Percentiles rank a stretch among this genome's conserved stretches.
These are phyloP conservation scores for Malbranchea zuffiana DNA, from an alignment of 2,329 filamentous ascomycete species.

Conservation along the genomic window DNA sequence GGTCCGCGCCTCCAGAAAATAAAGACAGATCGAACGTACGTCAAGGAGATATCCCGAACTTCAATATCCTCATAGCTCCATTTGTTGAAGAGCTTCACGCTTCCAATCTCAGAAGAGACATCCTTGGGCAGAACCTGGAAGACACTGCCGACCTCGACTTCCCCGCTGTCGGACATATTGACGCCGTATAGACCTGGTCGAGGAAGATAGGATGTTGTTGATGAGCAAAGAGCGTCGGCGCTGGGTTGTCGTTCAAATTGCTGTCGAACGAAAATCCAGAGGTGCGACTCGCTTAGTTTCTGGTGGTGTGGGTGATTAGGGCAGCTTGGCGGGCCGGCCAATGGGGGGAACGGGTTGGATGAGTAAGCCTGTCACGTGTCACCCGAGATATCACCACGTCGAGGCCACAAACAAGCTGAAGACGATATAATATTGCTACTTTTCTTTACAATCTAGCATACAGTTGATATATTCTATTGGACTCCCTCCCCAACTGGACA, in stretches of 20 bases:
- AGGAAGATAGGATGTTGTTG: conserved; percentile 28
- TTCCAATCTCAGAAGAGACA: conserved; percentile 76
- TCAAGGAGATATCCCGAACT: conserved; percentile 98
- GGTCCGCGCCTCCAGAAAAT: too few species aligned
- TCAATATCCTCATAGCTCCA: conserved; percentile 98
- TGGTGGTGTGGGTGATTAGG: conserved; percentile 30
- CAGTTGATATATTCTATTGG: too few species aligned
- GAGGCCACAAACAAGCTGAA: background rate
- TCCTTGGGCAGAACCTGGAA: conserved; percentile 87
- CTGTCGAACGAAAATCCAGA: conserved; percentile 29
- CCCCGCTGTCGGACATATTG: conserved; percentile 88
- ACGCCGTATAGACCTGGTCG: conserved; percentile 31
- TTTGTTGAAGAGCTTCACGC: conserved; percentile 96
- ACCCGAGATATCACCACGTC: background rate
- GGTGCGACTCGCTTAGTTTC: conserved; percentile 34
- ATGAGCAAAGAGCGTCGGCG: conserved; percentile 20
- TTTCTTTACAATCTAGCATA: too few species aligned
- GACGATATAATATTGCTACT: too few species aligned
- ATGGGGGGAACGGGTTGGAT: conserved; percentile 10
- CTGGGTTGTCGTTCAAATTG: conserved; percentile 23
- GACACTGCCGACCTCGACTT: conserved; percentile 81
- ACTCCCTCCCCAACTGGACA: conserved; percentile 14
- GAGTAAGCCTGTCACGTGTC: conserved; percentile 6
- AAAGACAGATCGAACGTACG: conserved; percentile 54
- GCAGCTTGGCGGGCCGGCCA: conserved; percentile 20